phyloP scores from a whole-genome alignment of 2,329 filamentous ascomycete species.

The Botryotinia convoluta region DNA sequence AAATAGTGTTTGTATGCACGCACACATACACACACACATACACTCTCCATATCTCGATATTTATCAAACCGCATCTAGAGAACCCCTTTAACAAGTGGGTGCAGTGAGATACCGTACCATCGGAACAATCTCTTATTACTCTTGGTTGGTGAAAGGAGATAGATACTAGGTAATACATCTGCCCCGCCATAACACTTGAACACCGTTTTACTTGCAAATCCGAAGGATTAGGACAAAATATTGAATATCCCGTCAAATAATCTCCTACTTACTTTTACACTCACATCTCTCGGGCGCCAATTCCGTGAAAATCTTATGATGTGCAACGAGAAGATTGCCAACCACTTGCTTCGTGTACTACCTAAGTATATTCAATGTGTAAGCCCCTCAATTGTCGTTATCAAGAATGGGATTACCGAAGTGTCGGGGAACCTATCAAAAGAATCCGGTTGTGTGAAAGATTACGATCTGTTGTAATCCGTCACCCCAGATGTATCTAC shows the following conservation, averaged over 20 bases:
- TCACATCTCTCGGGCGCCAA: not conserved
- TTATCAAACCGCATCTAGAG: not conserved
- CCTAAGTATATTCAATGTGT: not conserved
- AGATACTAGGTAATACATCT: not conserved
- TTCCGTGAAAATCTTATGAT: not conserved
- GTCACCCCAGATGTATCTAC: conserved; percentile 13
- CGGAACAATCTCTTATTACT: not conserved
- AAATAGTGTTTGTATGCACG: not conserved
- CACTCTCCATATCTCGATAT: not conserved
- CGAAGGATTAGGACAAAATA: not conserved
- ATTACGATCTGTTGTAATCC: conserved; percentile 10
- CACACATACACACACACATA: not conserved
- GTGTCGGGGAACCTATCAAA: conserved; percentile 9
- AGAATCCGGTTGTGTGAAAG: not conserved
- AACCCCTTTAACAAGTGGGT: not conserved
- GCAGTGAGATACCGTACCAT: no score
- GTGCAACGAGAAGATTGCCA: not conserved
- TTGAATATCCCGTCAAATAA: not conserved
- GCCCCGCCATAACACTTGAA: not conserved
- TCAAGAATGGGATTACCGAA: conserved; percentile 13
- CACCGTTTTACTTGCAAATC: not conserved
- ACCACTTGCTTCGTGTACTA: not conserved
- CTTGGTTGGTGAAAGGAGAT: not conserved
- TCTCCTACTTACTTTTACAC: not conserved
- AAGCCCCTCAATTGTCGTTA: not conserved